Evolutionary conservation across 257 asterid species (phyloP), one percentile per base, ranked within the genome.

Genomic region (Petrea volubilis): DNA sequence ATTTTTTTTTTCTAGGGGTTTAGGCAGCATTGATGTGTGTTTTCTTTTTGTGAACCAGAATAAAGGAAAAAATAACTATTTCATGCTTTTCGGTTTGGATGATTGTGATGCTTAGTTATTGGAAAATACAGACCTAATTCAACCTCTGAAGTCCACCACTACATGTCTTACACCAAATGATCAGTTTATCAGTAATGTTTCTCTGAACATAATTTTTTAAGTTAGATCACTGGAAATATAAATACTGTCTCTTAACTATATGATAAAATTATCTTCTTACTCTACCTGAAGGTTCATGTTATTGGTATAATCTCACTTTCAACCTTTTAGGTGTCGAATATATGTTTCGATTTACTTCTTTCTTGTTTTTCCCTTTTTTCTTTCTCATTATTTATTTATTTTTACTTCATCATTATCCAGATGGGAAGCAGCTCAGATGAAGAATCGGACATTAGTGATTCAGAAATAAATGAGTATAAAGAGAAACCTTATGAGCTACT

Each of bases 351-450:
- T 40, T 41, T 10, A 9, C 64, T 40, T 14, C 38, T 52, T 21
- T 31, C 28, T 60, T 33, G 21, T 29, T 53, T 2, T 56, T 10
- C 18, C 6, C 1, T 23, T 15, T 21, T 27, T 51, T 44, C 29
- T 10, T 55, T 23, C 53, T 43, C 34, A 60, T 56, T 28, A 57
- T 29, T 36, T 56, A 12, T 57, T n/a, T 33, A 66, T 49, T 46
- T 56, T 52, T n/a, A 7, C 17, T 23, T 6, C 27, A 15, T 60
- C 71, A 72, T 59, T 58, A 33, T 49, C 58, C 84, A 86, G 89
- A 90, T 87, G 96, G 90, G 85, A 47, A 85, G 90, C 81, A 85
- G 91, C 80, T 91, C 97, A 0, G 94, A 81, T 12, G 96, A 89
- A 79, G 89, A 81, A 71, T 83, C 97, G 0, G 97, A 91, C 23